Base-by-base conservation (phyloP, 768 basidiomycete species). In the Pleurotus tuber-regium region DNA sequence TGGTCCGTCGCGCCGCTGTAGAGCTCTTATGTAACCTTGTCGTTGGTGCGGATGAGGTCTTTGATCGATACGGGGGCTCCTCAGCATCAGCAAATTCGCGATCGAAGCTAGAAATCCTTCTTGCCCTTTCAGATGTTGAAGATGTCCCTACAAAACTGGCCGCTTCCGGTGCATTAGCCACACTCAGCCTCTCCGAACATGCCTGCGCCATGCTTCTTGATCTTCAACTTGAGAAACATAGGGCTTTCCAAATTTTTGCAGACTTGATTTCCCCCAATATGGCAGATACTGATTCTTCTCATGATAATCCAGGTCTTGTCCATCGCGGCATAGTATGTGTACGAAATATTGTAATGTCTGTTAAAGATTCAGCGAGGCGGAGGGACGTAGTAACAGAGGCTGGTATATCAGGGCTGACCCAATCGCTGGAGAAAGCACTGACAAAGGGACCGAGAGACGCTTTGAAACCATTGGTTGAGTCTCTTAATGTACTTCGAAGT, bases 11-110 rank as follows among this genome's bases (percentile, higher is more conserved):
- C 53, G 96, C 97, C 2, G 84, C 95, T 1, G 86, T 84, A 49
- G 93, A 99, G 69, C 79, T 98, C 24, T 71, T 93, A 3, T 98
- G 95, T 76, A 99, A 99, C 69, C 77, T 99, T 11, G 77, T 94
- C 31, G 79, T 76, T 1, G 88, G 87, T 5, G 84, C 86, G 12
- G 89, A 93, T 39, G 73, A 74, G 4, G 81, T 87, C 4, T 96
- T 92, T 64, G 78, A 83, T 54, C 77, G 78, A 57, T 96, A 89
- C 63, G 81, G 79, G 8, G 82, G 81, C 21, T 68, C 55, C 24
- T 66, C 66, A 26, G 68, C 67, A 16, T 61, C 67, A 4, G 57
- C 65, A 8, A 68, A 65, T 35, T 69, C 75, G 0, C 80, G 74
- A 61, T 84, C 87, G 14, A 87, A 86, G 65, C 70, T 98, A 1